Base-by-base conservation (phyloP, 306 rosid species). In the Vicia sativa region DNA sequence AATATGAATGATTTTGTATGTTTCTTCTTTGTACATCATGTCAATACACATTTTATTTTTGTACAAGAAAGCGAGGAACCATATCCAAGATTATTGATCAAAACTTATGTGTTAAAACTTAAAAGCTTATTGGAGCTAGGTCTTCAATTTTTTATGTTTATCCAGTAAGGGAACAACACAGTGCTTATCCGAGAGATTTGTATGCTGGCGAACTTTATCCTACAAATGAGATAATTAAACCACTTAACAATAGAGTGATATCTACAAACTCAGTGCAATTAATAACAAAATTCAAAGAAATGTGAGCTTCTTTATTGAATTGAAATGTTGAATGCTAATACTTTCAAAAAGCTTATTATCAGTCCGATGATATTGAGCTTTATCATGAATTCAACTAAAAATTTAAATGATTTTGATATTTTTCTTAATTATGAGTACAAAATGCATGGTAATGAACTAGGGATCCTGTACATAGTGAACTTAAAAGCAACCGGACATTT, bases 131-230 rank as follows among this genome's bases (percentile, higher is more conserved):
- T 67, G 68, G 77, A 74, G 75, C 74, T 53, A 29, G 74, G 70
- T 31, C 49, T 70, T 74, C 74, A 66, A 39, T n/a, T 2, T 15
- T 49, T 54, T 34, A 61, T 74, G 23, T 52, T 66, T 80, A 55
- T 78, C 72, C 19, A 55, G 19, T 35, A 79, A 77, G 49, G 73
- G 75, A 74, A 54, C 77, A 65, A 9, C 78, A 81, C 98, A 84
- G 58, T 86, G 95, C 84, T 87, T 89, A 67, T 77, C 83, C 80
- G 83, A 73, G 65, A 92, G 74, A 76, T 83, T 80, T 38, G 37
- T 23, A 74, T 71, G 78, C 49, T 75, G 82, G 79, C 86, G 85
- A 65, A 59, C 34, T 10, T 81, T 65, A 66, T 72, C 91, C 87
- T 80, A 59, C 73, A 75, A 65, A 89, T 81, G 69, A 89, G 78